These are phyloP conservation scores for Pterocarpus macrocarpus DNA, from an alignment of 306 rosid genomes.

Conservation along the genomic window DNA sequence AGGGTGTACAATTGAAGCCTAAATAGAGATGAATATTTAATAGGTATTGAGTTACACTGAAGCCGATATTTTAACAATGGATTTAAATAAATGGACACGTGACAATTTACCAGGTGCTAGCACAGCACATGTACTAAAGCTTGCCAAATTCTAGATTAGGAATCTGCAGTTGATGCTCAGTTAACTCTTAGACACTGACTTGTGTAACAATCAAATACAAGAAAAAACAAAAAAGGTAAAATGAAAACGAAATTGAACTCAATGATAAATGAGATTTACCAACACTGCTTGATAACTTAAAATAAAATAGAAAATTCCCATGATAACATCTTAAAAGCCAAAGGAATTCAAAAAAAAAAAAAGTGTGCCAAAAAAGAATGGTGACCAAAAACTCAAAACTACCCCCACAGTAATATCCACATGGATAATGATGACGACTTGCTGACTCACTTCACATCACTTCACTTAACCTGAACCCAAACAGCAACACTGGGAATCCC, in stretches of 20 bases:
- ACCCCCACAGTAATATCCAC: not conserved
- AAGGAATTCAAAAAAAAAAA: not conserved
- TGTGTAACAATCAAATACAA: too few relatives aligned
- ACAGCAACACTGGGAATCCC: constrained; percentile 69
- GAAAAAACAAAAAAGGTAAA: too few relatives aligned
- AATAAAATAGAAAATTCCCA: constrained; percentile 6
- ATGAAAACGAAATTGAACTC: not conserved
- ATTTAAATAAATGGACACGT: not conserved
- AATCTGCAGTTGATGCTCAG: not conserved
- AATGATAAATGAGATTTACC: constrained; percentile 22
- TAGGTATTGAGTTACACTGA: not conserved
- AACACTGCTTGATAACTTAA: constrained; percentile 36
- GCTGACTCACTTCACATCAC: not conserved
- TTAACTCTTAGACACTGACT: too few relatives aligned
- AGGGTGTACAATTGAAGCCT: too few relatives aligned
- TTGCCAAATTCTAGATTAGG: not conserved
- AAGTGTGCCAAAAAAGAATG: constrained; percentile 8
- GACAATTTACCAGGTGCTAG: not conserved
- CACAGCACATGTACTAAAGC: not conserved
- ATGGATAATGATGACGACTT: not conserved
- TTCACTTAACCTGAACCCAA: constrained; percentile 70
- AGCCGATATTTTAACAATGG: not conserved
- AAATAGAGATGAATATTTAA: too few relatives aligned
- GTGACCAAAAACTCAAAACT: not conserved
- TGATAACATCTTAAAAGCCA: not conserved